Evolutionary conservation across 2,329 filamentous ascomycete genomes (phyloP).

Genomic region (Trichoderma arundinaceum): DNA sequence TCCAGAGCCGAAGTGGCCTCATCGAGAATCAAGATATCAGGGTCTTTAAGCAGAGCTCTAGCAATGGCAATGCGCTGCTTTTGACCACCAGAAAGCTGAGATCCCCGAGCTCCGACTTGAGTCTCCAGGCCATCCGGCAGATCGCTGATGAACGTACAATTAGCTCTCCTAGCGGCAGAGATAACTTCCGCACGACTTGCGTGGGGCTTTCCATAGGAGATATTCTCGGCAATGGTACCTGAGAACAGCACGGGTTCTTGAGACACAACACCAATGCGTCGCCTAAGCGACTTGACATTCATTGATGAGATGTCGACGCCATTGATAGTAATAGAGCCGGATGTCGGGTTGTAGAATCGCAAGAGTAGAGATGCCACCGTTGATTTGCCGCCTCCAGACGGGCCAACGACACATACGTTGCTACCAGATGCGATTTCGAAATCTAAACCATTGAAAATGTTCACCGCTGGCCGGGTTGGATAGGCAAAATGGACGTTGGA

Average conservation of each 20-base stretch:
- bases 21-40: slow-evolving; percentile 95
- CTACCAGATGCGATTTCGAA: slow-evolving; percentile 93
- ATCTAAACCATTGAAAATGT: slow-evolving; percentile 85
- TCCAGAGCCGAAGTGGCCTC: slow-evolving; percentile 96
- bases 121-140: slow-evolving; percentile 96
- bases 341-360: slow-evolving; percentile 85
- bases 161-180: slow-evolving; percentile 85
- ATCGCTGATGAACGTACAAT: slow-evolving; percentile 95
- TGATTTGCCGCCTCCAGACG: slow-evolving; percentile 94
- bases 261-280: slow-evolving; percentile 92
- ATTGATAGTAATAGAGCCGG: slow-evolving; percentile 80
- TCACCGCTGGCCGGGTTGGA: slow-evolving; percentile 88
- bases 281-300: slow-evolving; percentile 90
- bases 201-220: slow-evolving; percentile 83
- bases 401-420: slow-evolving; percentile 95
- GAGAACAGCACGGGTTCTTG: slow-evolving; percentile 95
- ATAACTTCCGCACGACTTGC: slow-evolving; percentile 83
- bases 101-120: slow-evolving; percentile 87
- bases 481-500: slow-evolving; percentile 87
- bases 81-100: slow-evolving; percentile 92
- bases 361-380: slow-evolving; percentile 91
- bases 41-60: slow-evolving; percentile 89
- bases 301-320: slow-evolving; percentile 81
- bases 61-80: slow-evolving; percentile 98
- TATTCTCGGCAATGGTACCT: slow-evolving; percentile 80